Evolutionary conservation across 441 rosid species (phyloP).

Genomic region (Brassica hybrid): DNA sequence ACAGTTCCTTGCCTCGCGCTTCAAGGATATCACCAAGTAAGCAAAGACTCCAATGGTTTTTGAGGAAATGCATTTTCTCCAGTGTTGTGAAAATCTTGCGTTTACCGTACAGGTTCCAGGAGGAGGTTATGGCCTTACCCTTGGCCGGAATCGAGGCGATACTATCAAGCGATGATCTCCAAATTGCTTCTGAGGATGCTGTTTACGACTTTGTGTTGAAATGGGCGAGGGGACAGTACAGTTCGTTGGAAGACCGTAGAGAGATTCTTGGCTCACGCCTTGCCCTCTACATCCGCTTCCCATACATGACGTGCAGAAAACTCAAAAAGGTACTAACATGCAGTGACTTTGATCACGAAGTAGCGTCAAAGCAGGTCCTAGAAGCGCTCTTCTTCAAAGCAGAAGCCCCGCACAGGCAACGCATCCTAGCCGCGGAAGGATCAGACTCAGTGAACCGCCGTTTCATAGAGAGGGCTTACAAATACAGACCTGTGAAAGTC

Average conservation of each 20-base stretch:
- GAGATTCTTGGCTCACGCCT: slow-evolving; percentile 69
- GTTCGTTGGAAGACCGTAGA: slow-evolving; percentile 55
- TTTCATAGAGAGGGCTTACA: slow-evolving; percentile 73
- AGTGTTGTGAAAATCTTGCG: neutral
- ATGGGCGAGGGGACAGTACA: slow-evolving; percentile 62
- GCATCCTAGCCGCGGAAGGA: slow-evolving; percentile 59
- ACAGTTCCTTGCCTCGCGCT: slow-evolving; percentile 63
- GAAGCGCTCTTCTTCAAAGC: slow-evolving; percentile 78
- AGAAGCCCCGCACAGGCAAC: slow-evolving; percentile 68
- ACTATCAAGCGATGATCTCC: slow-evolving; percentile 66
- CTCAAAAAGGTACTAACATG: slow-evolving; percentile 68
- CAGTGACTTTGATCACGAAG: slow-evolving; percentile 64
- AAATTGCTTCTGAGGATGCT: slow-evolving; percentile 69
- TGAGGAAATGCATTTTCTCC: neutral
- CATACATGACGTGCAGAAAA: slow-evolving; percentile 68
- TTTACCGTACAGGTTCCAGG: slow-evolving; percentile 53
- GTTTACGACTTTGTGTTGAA: slow-evolving; percentile 64
- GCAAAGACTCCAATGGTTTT: slow-evolving; percentile 37
- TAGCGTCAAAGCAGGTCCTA: slow-evolving; percentile 61
- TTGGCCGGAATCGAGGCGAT: slow-evolving; percentile 70
- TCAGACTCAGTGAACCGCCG: slow-evolving; percentile 50
- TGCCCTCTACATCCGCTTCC: slow-evolving; percentile 64
- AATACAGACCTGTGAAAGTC: slow-evolving; percentile 78
- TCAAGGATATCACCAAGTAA: slow-evolving; percentile 69
- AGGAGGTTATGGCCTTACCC: slow-evolving; percentile 67